These are phyloP conservation scores for Cordyceps tenuipes DNA, from an alignment of 2,329 filamentous ascomycete species.

Conservation along the genomic window DNA sequence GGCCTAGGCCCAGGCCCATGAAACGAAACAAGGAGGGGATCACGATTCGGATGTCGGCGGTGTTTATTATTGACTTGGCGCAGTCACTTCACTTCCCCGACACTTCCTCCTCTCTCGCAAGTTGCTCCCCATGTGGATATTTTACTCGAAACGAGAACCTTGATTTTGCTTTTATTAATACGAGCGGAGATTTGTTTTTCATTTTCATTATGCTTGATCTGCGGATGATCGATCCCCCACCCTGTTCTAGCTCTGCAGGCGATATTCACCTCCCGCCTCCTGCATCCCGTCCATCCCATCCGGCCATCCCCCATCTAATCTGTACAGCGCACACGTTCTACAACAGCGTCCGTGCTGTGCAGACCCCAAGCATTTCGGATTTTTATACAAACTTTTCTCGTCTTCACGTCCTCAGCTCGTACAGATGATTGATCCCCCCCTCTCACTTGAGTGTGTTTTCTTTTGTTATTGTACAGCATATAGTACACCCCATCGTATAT, in stretches of 20 bases:
- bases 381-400: not conserved
- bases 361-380: not conserved
- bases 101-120: not conserved
- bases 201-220: not conserved
- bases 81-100: not conserved
- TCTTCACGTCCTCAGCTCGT: not conserved
- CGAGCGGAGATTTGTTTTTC: not conserved
- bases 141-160: not conserved
- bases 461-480: slow-evolving; percentile 8
- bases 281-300: not conserved
- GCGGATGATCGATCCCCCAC: not conserved
- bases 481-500: slow-evolving; percentile 6
- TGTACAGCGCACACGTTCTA: not conserved
- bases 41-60: not conserved
- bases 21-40: not conserved
- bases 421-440: not conserved
- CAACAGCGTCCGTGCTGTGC: not conserved
- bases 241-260: not conserved
- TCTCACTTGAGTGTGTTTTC: not conserved
- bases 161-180: not conserved
- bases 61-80: not conserved
- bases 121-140: not conserved
- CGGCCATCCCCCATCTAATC: not conserved
- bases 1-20: not conserved
- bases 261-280: not conserved